These are phyloP conservation scores for Apiotrichum porosum DNA, from an alignment of 1,284 basidiomycete genomes.

Conservation along the genomic window DNA sequence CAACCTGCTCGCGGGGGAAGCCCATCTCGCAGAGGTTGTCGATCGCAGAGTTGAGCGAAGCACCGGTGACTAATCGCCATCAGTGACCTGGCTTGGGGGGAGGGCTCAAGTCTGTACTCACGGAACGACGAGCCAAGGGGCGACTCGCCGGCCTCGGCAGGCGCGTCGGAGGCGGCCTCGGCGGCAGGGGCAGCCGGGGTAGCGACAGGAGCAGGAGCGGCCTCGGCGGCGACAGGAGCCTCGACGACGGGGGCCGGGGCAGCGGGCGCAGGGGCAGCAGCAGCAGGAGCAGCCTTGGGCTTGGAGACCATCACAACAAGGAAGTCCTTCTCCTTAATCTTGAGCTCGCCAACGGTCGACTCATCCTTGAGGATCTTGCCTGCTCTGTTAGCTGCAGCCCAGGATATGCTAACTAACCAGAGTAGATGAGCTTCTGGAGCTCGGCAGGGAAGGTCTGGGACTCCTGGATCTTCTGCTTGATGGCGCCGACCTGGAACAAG, in stretches of 20 bases:
- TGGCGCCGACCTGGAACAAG: constrained; percentile 56
- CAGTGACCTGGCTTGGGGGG: too few species aligned
- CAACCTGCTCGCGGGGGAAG: constrained; percentile 78
- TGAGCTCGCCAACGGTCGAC: constrained; percentile 80
- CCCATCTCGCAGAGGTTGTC: constrained; percentile 91
- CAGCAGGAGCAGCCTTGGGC: constrained; percentile 42
- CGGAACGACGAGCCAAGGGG: constrained; percentile 42
- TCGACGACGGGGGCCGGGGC: constrained; percentile 38
- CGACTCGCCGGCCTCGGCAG: constrained; percentile 19
- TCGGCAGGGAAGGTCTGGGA: constrained; percentile 62
- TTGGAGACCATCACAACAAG: constrained; percentile 97
- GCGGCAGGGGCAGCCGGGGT: constrained; percentile 24
- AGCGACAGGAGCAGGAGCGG: constrained; percentile 43
- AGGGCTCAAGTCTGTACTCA: constrained; percentile 29
- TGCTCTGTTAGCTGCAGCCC: constrained; percentile 43
- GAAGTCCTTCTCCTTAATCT: constrained; percentile 99
- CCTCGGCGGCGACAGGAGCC: constrained; percentile 38
- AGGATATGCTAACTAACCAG: constrained; percentile 57
- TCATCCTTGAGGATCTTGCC: constrained; percentile 89
- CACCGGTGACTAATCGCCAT: constrained; percentile 61
- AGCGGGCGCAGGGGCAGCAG: constrained; percentile 46
- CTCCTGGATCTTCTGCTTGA: constrained; percentile 82
- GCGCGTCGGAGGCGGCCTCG: constrained; percentile 27
- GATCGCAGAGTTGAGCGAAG: constrained; percentile 68
- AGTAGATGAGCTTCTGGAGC: constrained; percentile 93